These are phyloP conservation scores for Westerdykella sp. DNA, from an alignment of 2,329 filamentous ascomycete genomes.

Conservation along the genomic window DNA sequence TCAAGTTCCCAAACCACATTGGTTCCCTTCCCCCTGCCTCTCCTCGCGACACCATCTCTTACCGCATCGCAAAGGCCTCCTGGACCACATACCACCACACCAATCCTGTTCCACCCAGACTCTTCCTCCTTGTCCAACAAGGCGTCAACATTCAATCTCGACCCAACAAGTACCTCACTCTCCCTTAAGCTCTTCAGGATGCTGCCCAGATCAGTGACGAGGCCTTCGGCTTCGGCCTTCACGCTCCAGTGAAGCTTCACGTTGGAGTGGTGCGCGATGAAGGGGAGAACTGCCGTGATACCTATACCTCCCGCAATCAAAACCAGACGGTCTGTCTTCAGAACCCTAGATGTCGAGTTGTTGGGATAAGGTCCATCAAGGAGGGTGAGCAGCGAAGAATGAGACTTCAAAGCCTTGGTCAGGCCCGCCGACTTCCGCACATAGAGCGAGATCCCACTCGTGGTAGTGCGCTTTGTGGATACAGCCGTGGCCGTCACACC, in stretches of 20 bases:
- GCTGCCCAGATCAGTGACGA: slow-evolving; percentile 29
- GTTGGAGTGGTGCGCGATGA: slow-evolving; percentile 31
- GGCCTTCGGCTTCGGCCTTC: slow-evolving; percentile 14
- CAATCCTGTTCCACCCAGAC: slow-evolving; percentile 33
- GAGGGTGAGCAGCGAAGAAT: slow-evolving; percentile 30
- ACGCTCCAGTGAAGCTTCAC: slow-evolving; percentile 40
- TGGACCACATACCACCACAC: slow-evolving; percentile 42
- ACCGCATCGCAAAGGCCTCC: slow-evolving; percentile 38
- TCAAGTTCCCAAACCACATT: slow-evolving; percentile 15
- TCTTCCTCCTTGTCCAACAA: slow-evolving; percentile 31
- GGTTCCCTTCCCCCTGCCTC: slow-evolving; percentile 5
- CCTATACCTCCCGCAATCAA: slow-evolving; percentile 45
- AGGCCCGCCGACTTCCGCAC: slow-evolving; percentile 35
- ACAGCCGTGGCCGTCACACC: not conserved
- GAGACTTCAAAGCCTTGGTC: slow-evolving; percentile 27
- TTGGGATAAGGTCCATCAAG: slow-evolving; percentile 42
- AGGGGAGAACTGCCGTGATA: slow-evolving; percentile 42
- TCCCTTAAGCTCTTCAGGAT: slow-evolving; percentile 22
- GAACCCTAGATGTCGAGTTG: slow-evolving; percentile 21
- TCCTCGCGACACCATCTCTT: slow-evolving; percentile 16
- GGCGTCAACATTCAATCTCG: slow-evolving; percentile 28
- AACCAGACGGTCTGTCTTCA: slow-evolving; percentile 29
- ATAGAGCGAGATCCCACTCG: slow-evolving; percentile 33
- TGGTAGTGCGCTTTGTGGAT: slow-evolving; percentile 13
- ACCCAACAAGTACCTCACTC: slow-evolving; percentile 35